Conservation (phyloP, 2,329 filamentous ascomycete genomes). For the Emergomyces orientalis region DNA sequence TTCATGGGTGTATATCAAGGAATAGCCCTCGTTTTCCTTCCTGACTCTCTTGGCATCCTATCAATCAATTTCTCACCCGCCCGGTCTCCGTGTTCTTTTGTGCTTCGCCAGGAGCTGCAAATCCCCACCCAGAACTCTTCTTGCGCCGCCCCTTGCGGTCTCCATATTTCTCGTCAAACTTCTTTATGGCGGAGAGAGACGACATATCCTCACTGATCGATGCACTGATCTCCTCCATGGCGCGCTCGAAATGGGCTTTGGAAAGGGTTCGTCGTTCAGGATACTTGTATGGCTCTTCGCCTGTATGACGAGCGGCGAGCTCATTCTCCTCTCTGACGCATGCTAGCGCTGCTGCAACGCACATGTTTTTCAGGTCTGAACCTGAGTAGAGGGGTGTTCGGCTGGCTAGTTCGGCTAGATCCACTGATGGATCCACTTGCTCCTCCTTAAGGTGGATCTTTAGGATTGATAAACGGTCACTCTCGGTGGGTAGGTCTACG, state of each 20-base stretch:
- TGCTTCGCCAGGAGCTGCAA: conserved; percentile 21
- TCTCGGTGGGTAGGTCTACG: conserved; percentile 40
- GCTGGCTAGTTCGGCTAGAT: conserved; percentile 35
- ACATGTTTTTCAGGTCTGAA: conserved; percentile 45
- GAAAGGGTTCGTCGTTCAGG: conserved; percentile 60
- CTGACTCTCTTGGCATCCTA: not conserved
- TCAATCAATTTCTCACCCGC: conserved; percentile 14
- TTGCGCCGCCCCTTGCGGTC: conserved; percentile 61
- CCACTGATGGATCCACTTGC: conserved; percentile 33
- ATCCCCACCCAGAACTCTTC: conserved; percentile 47
- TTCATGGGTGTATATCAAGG: not conserved
- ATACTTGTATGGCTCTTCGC: conserved; percentile 47
- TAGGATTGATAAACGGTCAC: conserved; percentile 40
- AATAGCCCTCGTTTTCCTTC: not conserved
- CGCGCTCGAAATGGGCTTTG: conserved; percentile 69
- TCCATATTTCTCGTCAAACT: conserved; percentile 93
- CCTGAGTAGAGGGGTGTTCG: conserved; percentile 44
- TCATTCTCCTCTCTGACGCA: conserved; percentile 42
- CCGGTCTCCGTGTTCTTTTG: conserved; percentile 12
- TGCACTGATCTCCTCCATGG: conserved; percentile 78
- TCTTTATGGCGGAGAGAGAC: conserved; percentile 72
- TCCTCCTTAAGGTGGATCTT: conserved; percentile 43
- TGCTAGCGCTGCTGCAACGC: conserved; percentile 41
- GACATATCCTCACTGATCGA: conserved; percentile 93
- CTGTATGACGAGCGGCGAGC: conserved; percentile 27